These are phyloP conservation scores for Cutaneotrichosporon sp. DNA, from an alignment of 1,284 basidiomycete species.

Conservation along the genomic window DNA sequence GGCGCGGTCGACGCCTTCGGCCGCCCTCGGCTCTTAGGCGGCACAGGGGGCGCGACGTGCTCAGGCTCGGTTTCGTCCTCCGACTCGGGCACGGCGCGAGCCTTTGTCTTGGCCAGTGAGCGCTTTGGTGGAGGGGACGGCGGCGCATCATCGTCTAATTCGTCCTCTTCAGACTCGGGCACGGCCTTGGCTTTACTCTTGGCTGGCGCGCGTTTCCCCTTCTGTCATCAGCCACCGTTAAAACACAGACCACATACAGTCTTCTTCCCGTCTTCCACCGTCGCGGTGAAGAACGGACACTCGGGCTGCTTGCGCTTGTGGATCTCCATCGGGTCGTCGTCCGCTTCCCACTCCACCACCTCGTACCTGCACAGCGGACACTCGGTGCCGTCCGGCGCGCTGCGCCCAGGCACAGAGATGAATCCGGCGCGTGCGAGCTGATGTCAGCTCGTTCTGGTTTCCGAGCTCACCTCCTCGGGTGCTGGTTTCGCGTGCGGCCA, in stretches of 20 bases:
- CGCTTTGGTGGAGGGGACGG: neutral
- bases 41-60: neutral
- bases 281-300: slow-evolving; percentile 42
- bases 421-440: slow-evolving; percentile 82
- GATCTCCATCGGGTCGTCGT: slow-evolving; percentile 65
- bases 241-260: neutral
- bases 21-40: slow-evolving; percentile 7
- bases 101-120: neutral
- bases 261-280: slow-evolving; percentile 8
- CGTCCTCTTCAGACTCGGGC: neutral
- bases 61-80: neutral
- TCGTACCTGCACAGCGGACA: slow-evolving; percentile 71
- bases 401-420: slow-evolving; percentile 60
- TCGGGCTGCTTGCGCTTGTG: slow-evolving; percentile 35
- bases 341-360: slow-evolving; percentile 71
- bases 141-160: neutral
- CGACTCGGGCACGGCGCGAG: neutral
- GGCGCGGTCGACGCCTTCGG: neutral
- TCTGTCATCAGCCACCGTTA: neutral
- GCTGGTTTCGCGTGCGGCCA: slow-evolving; percentile 72
- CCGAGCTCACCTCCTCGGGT: slow-evolving; percentile 60
- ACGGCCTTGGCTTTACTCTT: neutral
- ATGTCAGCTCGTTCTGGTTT: neutral
- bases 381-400: slow-evolving; percentile 63
- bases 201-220: neutral